A percentile compares a stretch with the other conserved stretches of the same genome.
Conservation (phyloP, 2,329 filamentous ascomycete species). For the Colletotrichum neosansevieriae region DNA sequence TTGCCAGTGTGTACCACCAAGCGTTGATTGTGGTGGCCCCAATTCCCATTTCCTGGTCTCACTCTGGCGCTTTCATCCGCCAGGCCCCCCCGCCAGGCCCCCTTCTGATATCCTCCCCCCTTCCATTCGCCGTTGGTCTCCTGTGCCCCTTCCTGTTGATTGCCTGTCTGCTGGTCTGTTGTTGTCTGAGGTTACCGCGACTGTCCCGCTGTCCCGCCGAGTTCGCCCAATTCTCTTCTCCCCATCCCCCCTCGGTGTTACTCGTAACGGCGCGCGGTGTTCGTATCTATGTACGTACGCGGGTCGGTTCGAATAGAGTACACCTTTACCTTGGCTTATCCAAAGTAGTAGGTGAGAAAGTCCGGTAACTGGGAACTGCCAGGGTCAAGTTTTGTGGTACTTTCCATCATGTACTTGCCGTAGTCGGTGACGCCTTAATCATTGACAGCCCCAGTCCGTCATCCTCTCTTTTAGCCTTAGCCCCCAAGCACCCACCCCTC, state of each 20-base stretch:
- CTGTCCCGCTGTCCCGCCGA: slow-evolving; percentile 28
- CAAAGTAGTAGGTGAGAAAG: slow-evolving; percentile 18
- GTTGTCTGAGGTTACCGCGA: slow-evolving; percentile 13
- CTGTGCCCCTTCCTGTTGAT: slow-evolving; percentile 13
- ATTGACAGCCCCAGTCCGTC: slow-evolving; percentile 39
- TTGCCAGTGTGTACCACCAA: background rate
- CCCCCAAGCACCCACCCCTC: slow-evolving; percentile 22
- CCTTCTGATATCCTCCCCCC: slow-evolving; percentile 19
- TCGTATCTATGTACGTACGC: background rate
- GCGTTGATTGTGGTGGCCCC: slow-evolving; percentile 1
- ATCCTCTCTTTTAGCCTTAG: slow-evolving; percentile 25
- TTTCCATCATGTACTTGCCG: slow-evolving; percentile 24
- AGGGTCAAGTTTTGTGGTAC: slow-evolving; percentile 24
- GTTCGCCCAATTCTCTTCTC: slow-evolving; percentile 22
- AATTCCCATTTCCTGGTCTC: slow-evolving; percentile 34
- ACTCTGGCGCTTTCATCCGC: slow-evolving; percentile 29
- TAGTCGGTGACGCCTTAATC: slow-evolving; percentile 40
- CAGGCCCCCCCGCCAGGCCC: slow-evolving; percentile 17
- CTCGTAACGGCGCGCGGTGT: slow-evolving; percentile 32
- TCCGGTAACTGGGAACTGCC: slow-evolving; percentile 16
- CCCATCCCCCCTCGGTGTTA: slow-evolving; percentile 28
- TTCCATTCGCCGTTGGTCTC: slow-evolving; percentile 1
- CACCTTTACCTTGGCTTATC: background rate
- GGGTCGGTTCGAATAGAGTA: background rate
- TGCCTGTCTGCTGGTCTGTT: slow-evolving; percentile 10